Percentiles rank a stretch among this genome's conserved stretches.
These are phyloP conservation scores for Bruguiera hainesii DNA, from an alignment of 441 rosid species.

Conservation along the genomic window DNA sequence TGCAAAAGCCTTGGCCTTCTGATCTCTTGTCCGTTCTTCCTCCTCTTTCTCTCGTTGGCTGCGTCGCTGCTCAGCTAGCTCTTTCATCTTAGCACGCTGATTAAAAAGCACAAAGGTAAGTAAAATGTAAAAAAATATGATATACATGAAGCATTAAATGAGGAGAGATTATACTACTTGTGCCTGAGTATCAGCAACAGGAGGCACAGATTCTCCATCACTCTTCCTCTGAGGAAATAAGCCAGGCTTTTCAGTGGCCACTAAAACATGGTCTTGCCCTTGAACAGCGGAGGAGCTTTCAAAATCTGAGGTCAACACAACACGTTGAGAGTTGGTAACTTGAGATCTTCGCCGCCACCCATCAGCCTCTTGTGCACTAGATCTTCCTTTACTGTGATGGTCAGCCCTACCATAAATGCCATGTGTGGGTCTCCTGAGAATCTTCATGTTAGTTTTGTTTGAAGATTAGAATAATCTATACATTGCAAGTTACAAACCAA, in stretches of 20 bases:
- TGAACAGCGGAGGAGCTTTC: conserved; percentile 42
- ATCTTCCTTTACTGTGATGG: conserved; percentile 56
- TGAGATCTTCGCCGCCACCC: conserved; percentile 50
- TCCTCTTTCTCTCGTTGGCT: conserved; percentile 74
- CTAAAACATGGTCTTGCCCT: conserved; percentile 31
- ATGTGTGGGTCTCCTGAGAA: conserved; percentile 61
- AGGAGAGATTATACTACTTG: conserved; percentile 33
- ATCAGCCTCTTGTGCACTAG: conserved; percentile 47
- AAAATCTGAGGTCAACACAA: conserved; percentile 26
- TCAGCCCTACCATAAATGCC: conserved; percentile 49
- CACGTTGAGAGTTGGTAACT: conserved; percentile 30
- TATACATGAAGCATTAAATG: conserved; percentile 17
- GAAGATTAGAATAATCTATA: conserved; percentile 24
- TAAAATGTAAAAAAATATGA: conserved; percentile 18
- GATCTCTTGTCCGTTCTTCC: conserved; percentile 80
- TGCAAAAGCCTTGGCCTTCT: conserved; percentile 81
- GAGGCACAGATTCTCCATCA: conserved; percentile 38
- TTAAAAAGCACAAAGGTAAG: conserved; percentile 22
- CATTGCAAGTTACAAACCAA: conserved; percentile 33
- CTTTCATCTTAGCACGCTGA: conserved; percentile 75
- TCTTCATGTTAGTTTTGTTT: conserved; percentile 31
- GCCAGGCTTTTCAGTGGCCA: conserved; percentile 32
- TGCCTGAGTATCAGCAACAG: conserved; percentile 45
- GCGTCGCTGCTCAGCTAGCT: conserved; percentile 64
- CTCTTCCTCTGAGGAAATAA: conserved; percentile 32